Base-by-base conservation (phyloP, 2,329 filamentous ascomycete genomes). In the Nigrospora sphaerica region DNA sequence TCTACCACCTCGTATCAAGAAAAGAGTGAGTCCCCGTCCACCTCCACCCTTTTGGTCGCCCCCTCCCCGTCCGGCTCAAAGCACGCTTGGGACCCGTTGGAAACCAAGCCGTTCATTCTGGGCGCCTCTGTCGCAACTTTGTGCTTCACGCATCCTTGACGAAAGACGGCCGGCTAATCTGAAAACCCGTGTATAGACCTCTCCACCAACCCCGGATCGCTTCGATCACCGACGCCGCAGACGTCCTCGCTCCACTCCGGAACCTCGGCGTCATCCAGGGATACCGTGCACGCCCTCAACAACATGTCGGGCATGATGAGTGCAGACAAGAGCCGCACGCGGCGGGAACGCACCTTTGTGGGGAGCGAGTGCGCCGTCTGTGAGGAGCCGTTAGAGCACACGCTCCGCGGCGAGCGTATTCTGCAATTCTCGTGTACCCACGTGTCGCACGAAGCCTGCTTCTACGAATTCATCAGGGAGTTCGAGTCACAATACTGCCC, bases 391-490 rank as follows among this genome's bases (percentile, higher is more conserved):
- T 72, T 98, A 51, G 93, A 97, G 67, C 92, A 97, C 66, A 98
- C 90, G 4, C 76, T 98, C 40, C 86, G 88, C 43, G 93, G 93
- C 49, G 93, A 98, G 71, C 83, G 90, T 55, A 90, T 98, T 51
- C 74, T 98, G 45, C 93, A 97, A 64, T 93, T 98, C 60, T 95
- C 91, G 6, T 98, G 93, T 68, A 81, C 85, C n/a, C 93, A 98
- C 67, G 92, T 98, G 49, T 90, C 92, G 12, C 93, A 98, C 64
- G 93, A 97, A 66, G 93, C 92, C 33, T 98, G 93, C 69, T 97
- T 98, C 64, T 97, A 97, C 70, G 93, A 98, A 67, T 96, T 95
- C 63, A 95, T 98, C 58, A 87, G 88, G 60, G 92, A 96, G 61
- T 87, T 92, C 49, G 91, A 97, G 56, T 88, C 88, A 45, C 90